A percentile compares a stretch with the other conserved stretches of the same genome.
phyloP scores from a whole-genome alignment of 2,329 filamentous ascomycete genomes.

The Claviceps sorghi region DNA sequence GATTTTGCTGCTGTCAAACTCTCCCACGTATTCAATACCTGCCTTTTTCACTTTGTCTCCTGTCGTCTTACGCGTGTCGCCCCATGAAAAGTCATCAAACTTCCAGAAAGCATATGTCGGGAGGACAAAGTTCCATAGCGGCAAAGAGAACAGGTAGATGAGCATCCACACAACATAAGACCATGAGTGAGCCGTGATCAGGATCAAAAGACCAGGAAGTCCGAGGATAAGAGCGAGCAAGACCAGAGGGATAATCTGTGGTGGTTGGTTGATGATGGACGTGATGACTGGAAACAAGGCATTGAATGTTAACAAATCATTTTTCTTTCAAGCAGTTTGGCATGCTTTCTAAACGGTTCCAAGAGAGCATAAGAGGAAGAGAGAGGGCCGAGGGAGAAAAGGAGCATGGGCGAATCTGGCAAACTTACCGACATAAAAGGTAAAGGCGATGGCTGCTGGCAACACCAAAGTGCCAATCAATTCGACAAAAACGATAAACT shows the following conservation, averaged over 20 bases:
- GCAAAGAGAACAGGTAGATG: slow-evolving; percentile 84
- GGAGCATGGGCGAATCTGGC: background rate
- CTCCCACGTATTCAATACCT: slow-evolving; percentile 76
- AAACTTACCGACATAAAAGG: slow-evolving; percentile 70
- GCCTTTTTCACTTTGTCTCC: slow-evolving; percentile 81
- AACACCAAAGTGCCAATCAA: slow-evolving; percentile 87
- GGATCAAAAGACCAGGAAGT: slow-evolving; percentile 79
- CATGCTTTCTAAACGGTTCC: too few relatives aligned
- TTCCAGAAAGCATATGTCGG: slow-evolving; percentile 97
- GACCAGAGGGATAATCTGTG: slow-evolving; percentile 80
- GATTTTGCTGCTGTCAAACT: slow-evolving; percentile 97
- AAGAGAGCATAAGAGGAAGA: background rate
- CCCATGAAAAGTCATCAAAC: slow-evolving; percentile 99
- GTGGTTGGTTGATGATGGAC: slow-evolving; percentile 61
- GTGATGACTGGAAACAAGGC: slow-evolving; percentile 48
- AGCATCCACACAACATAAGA: slow-evolving; percentile 94
- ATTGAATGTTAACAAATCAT: background rate
- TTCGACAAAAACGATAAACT: slow-evolving; percentile 94
- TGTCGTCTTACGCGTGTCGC: slow-evolving; percentile 88
- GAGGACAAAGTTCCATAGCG: slow-evolving; percentile 94
- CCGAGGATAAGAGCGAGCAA: slow-evolving; percentile 83
- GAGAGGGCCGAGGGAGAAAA: background rate
- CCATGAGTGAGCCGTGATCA: slow-evolving; percentile 84
- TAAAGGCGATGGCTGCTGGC: slow-evolving; percentile 92
- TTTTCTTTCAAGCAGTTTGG: background rate